These are phyloP conservation scores for Ustilago crameri DNA, from an alignment of 1,284 basidiomycete genomes.

Conservation along the genomic window DNA sequence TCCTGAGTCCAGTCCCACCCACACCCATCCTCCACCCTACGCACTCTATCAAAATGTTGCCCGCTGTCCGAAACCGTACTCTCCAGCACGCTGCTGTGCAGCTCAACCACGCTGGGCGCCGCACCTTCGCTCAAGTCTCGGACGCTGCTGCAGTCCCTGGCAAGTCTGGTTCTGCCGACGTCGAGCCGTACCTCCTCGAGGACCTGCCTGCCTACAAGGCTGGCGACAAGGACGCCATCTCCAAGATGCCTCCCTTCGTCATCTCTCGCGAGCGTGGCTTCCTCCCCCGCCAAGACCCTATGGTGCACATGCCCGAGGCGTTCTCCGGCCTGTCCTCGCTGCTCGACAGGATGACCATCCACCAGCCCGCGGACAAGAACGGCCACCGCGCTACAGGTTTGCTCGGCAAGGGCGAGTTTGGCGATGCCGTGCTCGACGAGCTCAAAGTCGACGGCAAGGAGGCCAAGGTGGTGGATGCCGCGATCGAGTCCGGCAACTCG, in stretches of 20 bases:
- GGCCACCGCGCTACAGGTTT: slow-evolving; percentile 54
- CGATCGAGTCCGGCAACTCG: slow-evolving; percentile 41
- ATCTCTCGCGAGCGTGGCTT: slow-evolving; percentile 55
- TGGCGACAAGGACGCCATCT: slow-evolving; percentile 40
- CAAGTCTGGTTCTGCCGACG: slow-evolving; percentile 11
- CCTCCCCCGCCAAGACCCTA: slow-evolving; percentile 56
- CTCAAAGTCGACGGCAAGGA: slow-evolving; percentile 41
- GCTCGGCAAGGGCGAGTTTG: slow-evolving; percentile 61
- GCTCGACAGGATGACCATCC: slow-evolving; percentile 64
- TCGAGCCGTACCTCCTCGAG: slow-evolving; percentile 58
- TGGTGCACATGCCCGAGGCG: slow-evolving; percentile 44
- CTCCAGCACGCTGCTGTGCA: slow-evolving; percentile 17
- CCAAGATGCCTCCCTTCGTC: slow-evolving; percentile 52
- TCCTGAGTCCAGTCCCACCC: too few relatives aligned
- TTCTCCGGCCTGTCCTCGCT: slow-evolving; percentile 55
- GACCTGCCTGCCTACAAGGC: slow-evolving; percentile 32
- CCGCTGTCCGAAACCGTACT: slow-evolving; percentile 29
- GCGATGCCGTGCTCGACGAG: slow-evolving; percentile 57
- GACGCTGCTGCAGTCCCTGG: slow-evolving; percentile 28
- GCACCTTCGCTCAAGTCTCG: slow-evolving; percentile 42
- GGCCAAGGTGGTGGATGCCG: slow-evolving; percentile 43
- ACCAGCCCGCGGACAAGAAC: slow-evolving; percentile 49
- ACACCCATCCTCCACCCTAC: neutral
- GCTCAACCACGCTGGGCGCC: slow-evolving; percentile 7
- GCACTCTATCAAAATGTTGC: slow-evolving; percentile 23